phyloP scores from a whole-genome alignment of 176 grass and related monocot species.

The Typha latifolia region DNA sequence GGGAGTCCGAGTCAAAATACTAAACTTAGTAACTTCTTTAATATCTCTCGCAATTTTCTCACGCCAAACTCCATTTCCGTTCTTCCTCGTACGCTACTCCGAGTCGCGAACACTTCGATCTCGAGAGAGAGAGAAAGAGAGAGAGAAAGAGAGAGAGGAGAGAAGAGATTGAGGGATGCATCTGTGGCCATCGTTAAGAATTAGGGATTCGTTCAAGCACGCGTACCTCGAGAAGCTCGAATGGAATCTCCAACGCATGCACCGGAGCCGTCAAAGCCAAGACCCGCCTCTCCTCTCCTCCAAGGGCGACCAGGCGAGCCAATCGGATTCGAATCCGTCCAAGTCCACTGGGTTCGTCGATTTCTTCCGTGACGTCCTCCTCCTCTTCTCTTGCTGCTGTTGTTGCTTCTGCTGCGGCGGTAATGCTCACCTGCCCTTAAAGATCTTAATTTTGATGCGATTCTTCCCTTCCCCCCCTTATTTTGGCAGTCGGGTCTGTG shows the following conservation, averaged over 20 bases:
- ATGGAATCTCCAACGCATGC: slow-evolving; percentile 55
- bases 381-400: slow-evolving; percentile 69
- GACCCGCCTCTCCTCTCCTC: slow-evolving; percentile 37
- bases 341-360: slow-evolving; percentile 23
- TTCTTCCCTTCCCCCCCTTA: not conserved
- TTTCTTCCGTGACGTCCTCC: slow-evolving; percentile 34
- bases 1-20: too few relatives aligned
- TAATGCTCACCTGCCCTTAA: not conserved
- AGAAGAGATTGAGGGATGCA: slow-evolving; percentile 45
- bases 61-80: not conserved
- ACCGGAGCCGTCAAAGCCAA: slow-evolving; percentile 10
- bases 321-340: slow-evolving; percentile 9
- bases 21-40: too few relatives aligned
- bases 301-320: slow-evolving; percentile 5
- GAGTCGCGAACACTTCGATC: too few relatives aligned
- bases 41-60: not conserved
- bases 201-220: slow-evolving; percentile 82
- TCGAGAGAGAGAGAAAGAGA: not conserved
- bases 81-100: too few relatives aligned
- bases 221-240: slow-evolving; percentile 73
- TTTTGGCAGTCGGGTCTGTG: not conserved
- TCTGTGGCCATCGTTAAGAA: slow-evolving; percentile 76
- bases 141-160: not conserved
- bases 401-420: slow-evolving; percentile 86
- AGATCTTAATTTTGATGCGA: too few relatives aligned